These are phyloP conservation scores for Trichoderma erinaceum DNA, from an alignment of 495 filamentous ascomycete genomes.

Conservation along the genomic window DNA sequence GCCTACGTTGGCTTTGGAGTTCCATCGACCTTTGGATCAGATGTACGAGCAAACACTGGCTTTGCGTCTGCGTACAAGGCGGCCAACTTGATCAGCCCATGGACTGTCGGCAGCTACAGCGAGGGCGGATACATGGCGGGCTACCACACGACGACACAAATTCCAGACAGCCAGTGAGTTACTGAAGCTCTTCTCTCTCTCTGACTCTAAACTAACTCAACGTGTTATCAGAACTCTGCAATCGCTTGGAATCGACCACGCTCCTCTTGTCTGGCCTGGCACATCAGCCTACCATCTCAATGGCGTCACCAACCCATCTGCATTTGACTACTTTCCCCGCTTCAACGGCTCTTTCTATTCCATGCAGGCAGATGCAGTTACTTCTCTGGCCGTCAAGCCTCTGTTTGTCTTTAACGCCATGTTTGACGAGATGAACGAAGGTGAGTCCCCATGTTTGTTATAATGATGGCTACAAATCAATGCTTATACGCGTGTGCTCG, in stretches of 20 bases:
- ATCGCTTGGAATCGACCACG: neutral
- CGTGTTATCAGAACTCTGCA: neutral
- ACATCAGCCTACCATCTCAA: slow-evolving; percentile 6
- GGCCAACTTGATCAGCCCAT: slow-evolving; percentile 29
- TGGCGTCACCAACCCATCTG: neutral
- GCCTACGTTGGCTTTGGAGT: slow-evolving; percentile 28
- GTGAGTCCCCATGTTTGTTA: neutral
- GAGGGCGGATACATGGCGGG: slow-evolving; percentile 21
- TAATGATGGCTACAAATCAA: neutral
- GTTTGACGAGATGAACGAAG: slow-evolving; percentile 31
- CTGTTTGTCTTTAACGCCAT: slow-evolving; percentile 31
- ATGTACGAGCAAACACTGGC: slow-evolving; percentile 22
- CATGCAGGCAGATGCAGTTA: slow-evolving; percentile 24
- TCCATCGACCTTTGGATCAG: slow-evolving; percentile 25
- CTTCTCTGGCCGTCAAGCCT: slow-evolving; percentile 25
- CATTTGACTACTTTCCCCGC: slow-evolving; percentile 27
- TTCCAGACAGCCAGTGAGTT: slow-evolving; percentile 9
- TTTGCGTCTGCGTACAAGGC: slow-evolving; percentile 26
- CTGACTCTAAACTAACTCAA: neutral
- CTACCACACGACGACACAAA: neutral
- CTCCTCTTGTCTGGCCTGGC: neutral
- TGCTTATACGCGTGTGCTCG: neutral
- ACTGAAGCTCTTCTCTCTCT: slow-evolving; percentile 16
- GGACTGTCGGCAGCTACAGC: slow-evolving; percentile 28
- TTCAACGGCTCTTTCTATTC: slow-evolving; percentile 30